Percentiles rank a stretch among this genome's conserved stretches.
Evolutionary conservation across 208 protist species (phyloP).

Genomic region (Entamoeba moshkovskii): DNA sequence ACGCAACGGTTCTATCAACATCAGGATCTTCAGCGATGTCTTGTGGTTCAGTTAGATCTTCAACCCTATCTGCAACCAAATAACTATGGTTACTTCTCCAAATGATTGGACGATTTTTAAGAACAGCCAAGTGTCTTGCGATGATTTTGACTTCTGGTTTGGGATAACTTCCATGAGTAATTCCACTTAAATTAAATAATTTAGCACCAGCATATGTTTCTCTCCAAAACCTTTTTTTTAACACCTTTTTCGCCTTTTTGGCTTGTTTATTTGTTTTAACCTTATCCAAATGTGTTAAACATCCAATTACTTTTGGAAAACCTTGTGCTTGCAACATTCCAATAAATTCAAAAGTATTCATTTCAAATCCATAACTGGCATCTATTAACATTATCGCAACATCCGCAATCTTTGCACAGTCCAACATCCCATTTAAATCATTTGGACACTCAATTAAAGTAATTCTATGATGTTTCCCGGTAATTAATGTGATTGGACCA

Average conservation of each 20-base stretch:
- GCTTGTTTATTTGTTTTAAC: constrained; percentile 78
- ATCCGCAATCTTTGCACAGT: constrained; percentile 29
- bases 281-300: constrained; percentile 90
- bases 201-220: constrained; percentile 75
- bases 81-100: constrained; percentile 89
- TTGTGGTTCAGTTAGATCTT: constrained; percentile 88
- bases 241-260: constrained; percentile 82
- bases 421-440: constrained; percentile 29
- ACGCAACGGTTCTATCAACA: constrained; percentile 56
- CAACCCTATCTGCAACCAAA: constrained; percentile 78
- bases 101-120: constrained; percentile 80
- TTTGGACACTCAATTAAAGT: constrained; percentile 30
- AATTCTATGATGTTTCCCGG: constrained; percentile 19
- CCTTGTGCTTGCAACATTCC: constrained; percentile 87
- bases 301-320: constrained; percentile 89
- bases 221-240: constrained; percentile 78
- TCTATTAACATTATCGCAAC: constrained; percentile 31
- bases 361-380: constrained; percentile 25
- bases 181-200: constrained; percentile 81
- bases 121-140: constrained; percentile 79
- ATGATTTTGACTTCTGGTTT: constrained; percentile 78
- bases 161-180: constrained; percentile 49
- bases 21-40: constrained; percentile 49
- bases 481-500: constrained; percentile 17
- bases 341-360: constrained; percentile 97